A percentile compares a stretch with the other conserved stretches of the same genome.
Conservation (phyloP, 164 flowering plant species). For the Chloranthus sessilifolius region DNA sequence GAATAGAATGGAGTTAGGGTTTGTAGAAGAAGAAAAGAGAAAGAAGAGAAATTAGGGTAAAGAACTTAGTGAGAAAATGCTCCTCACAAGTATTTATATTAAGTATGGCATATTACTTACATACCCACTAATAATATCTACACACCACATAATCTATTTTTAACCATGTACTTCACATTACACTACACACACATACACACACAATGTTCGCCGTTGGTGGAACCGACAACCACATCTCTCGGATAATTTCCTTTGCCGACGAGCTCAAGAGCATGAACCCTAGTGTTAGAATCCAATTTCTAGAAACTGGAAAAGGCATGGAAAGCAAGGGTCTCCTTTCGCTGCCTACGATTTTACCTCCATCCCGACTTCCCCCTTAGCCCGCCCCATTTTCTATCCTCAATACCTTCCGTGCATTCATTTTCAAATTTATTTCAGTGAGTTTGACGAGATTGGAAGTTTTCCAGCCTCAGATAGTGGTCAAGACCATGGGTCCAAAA, state of each 20-base stretch:
- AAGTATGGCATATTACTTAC: too few species aligned
- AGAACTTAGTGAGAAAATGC: too few species aligned
- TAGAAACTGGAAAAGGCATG: slow-evolving; percentile 54
- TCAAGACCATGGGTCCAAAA: too few species aligned
- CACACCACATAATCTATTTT: too few species aligned
- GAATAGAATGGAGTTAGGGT: too few species aligned
- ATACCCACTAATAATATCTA: too few species aligned
- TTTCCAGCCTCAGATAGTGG: slow-evolving; percentile 51
- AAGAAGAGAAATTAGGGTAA: too few species aligned
- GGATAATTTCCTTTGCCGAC: slow-evolving; percentile 75
- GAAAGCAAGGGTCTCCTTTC: slow-evolving; percentile 51
- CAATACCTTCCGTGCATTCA: slow-evolving; percentile 43
- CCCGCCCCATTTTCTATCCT: slow-evolving; percentile 43
- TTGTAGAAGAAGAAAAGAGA: too few species aligned
- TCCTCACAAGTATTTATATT: too few species aligned
- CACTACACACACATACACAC: too few species aligned
- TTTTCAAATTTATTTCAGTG: slow-evolving; percentile 30
- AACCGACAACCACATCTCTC: slow-evolving; percentile 65
- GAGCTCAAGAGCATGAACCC: slow-evolving; percentile 49
- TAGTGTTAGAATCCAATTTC: slow-evolving; percentile 39
- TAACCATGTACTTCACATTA: too few species aligned
- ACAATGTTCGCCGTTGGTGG: slow-evolving; percentile 83
- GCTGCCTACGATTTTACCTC: slow-evolving; percentile 51
- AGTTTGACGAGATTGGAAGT: slow-evolving; percentile 28
- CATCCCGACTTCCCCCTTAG: slow-evolving; percentile 30